These are phyloP conservation scores for Alternaria ventricosa DNA, from an alignment of 2,329 filamentous ascomycete genomes.

Conservation along the genomic window DNA sequence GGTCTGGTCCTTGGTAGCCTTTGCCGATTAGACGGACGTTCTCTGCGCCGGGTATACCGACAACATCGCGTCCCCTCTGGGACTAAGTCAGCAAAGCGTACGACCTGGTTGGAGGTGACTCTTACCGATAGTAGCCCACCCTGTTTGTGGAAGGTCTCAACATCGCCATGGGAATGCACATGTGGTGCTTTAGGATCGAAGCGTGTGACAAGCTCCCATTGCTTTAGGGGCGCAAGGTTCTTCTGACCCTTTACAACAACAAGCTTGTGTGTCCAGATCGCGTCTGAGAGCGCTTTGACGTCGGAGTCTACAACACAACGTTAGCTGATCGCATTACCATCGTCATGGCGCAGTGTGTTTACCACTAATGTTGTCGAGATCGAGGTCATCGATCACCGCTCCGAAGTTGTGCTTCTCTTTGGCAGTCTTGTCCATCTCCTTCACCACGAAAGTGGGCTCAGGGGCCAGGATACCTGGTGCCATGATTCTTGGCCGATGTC, in stretches of 20 bases:
- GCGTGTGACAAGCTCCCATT: constrained; percentile 54
- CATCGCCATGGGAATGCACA: constrained; percentile 53
- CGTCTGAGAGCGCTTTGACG: constrained; percentile 40
- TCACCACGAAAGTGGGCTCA: constrained; percentile 4
- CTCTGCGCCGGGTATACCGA: constrained; percentile 50
- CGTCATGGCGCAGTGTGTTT: background rate
- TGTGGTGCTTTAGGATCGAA: constrained; percentile 53
- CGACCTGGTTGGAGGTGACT: background rate
- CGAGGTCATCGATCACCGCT: constrained; percentile 43
- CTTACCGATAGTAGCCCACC: constrained; percentile 52
- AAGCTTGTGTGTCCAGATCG: constrained; percentile 55
- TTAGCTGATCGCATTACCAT: background rate
- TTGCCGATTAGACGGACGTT: constrained; percentile 57
- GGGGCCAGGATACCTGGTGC: background rate
- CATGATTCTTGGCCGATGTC: background rate
- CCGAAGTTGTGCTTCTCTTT: constrained; percentile 20
- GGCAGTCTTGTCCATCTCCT: constrained; percentile 1
- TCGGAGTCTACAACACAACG: background rate
- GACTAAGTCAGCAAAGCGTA: fast-evolving
- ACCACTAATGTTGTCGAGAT: constrained; percentile 47
- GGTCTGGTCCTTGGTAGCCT: constrained; percentile 54
- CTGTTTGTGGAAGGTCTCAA: constrained; percentile 51
- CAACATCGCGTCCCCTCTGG: background rate
- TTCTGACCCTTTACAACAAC: constrained; percentile 55
- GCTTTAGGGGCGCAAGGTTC: constrained; percentile 51